These are phyloP conservation scores for Jatropha curcas DNA, from an alignment of 345 rosid species.

Conservation along the genomic window DNA sequence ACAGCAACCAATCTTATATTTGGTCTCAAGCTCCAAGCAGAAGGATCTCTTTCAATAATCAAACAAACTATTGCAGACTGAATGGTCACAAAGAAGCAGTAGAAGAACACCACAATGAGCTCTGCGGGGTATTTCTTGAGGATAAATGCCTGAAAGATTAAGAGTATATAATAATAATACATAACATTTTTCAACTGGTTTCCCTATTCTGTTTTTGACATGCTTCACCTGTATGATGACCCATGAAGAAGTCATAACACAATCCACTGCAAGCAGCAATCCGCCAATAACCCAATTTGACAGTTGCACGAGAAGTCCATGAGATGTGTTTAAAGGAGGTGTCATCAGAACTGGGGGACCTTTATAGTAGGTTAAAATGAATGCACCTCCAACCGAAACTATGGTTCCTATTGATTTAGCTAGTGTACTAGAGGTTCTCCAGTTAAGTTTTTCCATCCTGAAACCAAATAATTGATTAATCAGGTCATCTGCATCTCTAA, in stretches of 20 bases:
- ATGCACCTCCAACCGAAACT: slow-evolving; percentile 58
- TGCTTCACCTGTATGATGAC: slow-evolving; percentile 52
- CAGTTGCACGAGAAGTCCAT: slow-evolving; percentile 29
- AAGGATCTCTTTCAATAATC: slow-evolving; percentile 30
- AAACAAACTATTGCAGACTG: slow-evolving; percentile 28
- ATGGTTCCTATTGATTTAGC: slow-evolving; percentile 65
- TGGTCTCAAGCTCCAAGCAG: slow-evolving; percentile 43
- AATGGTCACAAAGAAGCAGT: slow-evolving; percentile 25
- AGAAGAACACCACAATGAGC: slow-evolving; percentile 28
- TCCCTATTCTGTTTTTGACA: neutral
- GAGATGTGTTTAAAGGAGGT: slow-evolving; percentile 11
- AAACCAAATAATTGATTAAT: neutral
- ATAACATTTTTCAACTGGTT: neutral
- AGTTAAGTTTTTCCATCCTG: slow-evolving; percentile 66
- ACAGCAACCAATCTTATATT: slow-evolving; percentile 32
- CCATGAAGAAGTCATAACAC: slow-evolving; percentile 43
- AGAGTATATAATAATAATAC: neutral
- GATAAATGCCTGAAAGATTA: slow-evolving; percentile 5
- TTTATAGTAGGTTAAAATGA: slow-evolving; percentile 59
- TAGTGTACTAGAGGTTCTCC: slow-evolving; percentile 46
- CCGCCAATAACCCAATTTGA: slow-evolving; percentile 63
- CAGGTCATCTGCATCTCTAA: neutral
- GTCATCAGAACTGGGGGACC: slow-evolving; percentile 43
- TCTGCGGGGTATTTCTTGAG: slow-evolving; percentile 32
- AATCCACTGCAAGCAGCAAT: slow-evolving; percentile 50